Conservation (phyloP, 306 rosid species). For the Luffa acutangula region DNA sequence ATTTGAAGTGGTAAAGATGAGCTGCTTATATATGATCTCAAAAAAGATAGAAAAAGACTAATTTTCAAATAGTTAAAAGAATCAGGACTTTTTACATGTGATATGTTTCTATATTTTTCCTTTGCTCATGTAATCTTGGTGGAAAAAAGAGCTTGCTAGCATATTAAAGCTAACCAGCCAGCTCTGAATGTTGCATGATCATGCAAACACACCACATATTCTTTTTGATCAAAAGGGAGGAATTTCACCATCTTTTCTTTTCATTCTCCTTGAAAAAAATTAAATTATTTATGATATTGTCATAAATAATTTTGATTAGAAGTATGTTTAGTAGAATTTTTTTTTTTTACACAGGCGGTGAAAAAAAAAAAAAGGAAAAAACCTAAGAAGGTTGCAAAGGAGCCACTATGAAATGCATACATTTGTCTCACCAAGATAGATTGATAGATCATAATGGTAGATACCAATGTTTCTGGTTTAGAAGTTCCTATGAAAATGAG, state of each 20-base stretch:
- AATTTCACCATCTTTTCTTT: not conserved
- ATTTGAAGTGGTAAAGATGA: not conserved
- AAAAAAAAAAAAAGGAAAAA: too few relatives aligned
- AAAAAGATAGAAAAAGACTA: not conserved
- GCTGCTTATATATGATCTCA: not conserved
- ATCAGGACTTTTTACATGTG: not conserved
- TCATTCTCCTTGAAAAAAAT: not conserved
- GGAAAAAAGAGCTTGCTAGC: not conserved
- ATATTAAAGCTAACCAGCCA: not conserved
- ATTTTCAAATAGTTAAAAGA: not conserved
- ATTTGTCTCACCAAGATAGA: too few relatives aligned
- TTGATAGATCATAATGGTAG: too few relatives aligned
- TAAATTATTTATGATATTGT: not conserved
- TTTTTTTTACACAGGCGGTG: too few relatives aligned
- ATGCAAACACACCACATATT: not conserved
- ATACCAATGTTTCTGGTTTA: too few relatives aligned
- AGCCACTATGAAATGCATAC: too few relatives aligned
- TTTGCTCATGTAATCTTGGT: not conserved
- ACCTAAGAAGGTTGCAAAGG: too few relatives aligned
- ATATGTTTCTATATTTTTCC: not conserved
- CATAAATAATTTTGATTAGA: not conserved
- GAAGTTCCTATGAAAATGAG: too few relatives aligned
- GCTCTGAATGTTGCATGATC: not conserved
- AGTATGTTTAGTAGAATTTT: too few relatives aligned
- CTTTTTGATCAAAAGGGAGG: not conserved